Evolutionary conservation across 1,284 basidiomycete species (phyloP).

Genomic region (Rhizoctonia solani): DNA sequence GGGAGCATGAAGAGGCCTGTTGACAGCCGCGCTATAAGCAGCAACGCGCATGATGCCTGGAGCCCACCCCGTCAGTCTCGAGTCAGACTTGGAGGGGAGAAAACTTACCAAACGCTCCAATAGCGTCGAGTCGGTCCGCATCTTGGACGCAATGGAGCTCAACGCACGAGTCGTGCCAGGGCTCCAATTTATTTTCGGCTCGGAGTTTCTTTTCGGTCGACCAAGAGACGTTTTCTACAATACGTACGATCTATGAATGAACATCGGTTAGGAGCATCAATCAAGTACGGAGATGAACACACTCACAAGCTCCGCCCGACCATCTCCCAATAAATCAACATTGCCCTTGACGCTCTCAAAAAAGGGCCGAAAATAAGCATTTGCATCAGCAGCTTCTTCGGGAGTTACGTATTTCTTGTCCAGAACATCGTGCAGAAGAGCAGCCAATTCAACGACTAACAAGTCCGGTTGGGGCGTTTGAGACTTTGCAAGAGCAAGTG

Average conservation of each 20-base stretch:
- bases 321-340: slow-evolving; percentile 62
- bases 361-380: slow-evolving; percentile 68
- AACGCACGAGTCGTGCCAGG: slow-evolving; percentile 75
- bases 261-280: neutral
- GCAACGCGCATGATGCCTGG: slow-evolving; percentile 83
- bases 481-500: slow-evolving; percentile 65
- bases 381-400: slow-evolving; percentile 62
- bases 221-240: slow-evolving; percentile 86
- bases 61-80: neutral
- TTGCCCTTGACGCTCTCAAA: slow-evolving; percentile 48
- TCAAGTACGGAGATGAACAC: slow-evolving; percentile 36
- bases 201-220: slow-evolving; percentile 77
- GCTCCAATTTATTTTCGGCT: slow-evolving; percentile 57
- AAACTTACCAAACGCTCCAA: slow-evolving; percentile 81
- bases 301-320: slow-evolving; percentile 53
- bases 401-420: slow-evolving; percentile 80
- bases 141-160: slow-evolving; percentile 93
- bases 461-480: slow-evolving; percentile 56
- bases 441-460: slow-evolving; percentile 77
- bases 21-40: slow-evolving; percentile 73
- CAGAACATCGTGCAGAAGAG: slow-evolving; percentile 86
- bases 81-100: neutral
- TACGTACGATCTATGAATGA: slow-evolving; percentile 51
- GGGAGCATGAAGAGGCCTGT: slow-evolving; percentile 69
- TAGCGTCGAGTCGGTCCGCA: slow-evolving; percentile 89